Conservation (phyloP, 2,329 filamentous ascomycete species). For the Chaetothyriales sp. region DNA sequence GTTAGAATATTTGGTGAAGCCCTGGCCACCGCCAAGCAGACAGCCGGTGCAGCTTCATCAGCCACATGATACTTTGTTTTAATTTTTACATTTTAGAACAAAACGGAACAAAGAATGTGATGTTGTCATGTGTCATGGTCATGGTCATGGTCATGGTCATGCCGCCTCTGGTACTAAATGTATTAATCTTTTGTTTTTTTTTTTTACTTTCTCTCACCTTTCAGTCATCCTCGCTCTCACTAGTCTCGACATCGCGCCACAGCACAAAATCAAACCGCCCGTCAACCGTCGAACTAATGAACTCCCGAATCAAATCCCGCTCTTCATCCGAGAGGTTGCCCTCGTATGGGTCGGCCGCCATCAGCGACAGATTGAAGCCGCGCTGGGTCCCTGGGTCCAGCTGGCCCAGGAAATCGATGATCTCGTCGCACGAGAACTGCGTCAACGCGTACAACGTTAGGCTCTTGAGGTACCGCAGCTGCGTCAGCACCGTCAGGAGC, state of each 20-base stretch:
- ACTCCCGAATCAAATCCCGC: slow-evolving; percentile 21
- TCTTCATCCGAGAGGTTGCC: slow-evolving; percentile 18
- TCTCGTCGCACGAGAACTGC: slow-evolving; percentile 22
- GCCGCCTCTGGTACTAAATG: too few relatives aligned
- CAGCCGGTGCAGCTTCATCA: neutral
- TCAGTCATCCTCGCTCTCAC: slow-evolving; percentile 17
- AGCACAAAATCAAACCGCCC: slow-evolving; percentile 18
- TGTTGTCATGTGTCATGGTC: too few relatives aligned
- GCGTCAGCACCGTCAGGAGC: slow-evolving; percentile 20
- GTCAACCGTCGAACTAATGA: slow-evolving; percentile 12
- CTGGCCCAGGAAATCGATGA: slow-evolving; percentile 22
- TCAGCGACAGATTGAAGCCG: slow-evolving; percentile 22
- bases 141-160: too few relatives aligned
- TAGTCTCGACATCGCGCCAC: slow-evolving; percentile 15
- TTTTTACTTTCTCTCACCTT: neutral
- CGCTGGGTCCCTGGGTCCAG: slow-evolving; percentile 20
- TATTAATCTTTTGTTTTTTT: too few relatives aligned
- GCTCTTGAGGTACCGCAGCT: slow-evolving; percentile 18
- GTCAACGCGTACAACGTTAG: slow-evolving; percentile 23
- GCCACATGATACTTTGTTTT: neutral
- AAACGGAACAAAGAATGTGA: too few relatives aligned
- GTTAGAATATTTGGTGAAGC: slow-evolving; percentile 10
- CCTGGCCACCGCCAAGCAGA: neutral
- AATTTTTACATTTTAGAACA: too few relatives aligned
- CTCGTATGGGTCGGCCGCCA: slow-evolving; percentile 17